phyloP scores from a whole-genome alignment of 75 land plant genomes.

The Pseudotsuga menziesii region DNA sequence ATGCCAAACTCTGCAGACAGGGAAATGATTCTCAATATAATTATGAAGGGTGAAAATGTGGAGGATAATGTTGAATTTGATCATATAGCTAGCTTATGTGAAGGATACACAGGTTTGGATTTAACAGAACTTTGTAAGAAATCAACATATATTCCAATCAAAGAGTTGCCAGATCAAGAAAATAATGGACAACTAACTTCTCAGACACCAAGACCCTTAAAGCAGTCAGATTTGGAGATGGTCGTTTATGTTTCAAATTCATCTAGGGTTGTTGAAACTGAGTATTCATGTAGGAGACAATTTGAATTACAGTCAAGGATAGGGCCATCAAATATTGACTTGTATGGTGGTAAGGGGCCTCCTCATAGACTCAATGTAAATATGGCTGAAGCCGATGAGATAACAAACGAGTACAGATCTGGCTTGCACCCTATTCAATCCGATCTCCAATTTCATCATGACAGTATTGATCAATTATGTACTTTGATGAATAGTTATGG shows the following conservation, averaged over 20 bases:
- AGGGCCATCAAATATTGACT: not conserved
- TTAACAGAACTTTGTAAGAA: slow-evolving; percentile 49
- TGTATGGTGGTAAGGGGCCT: too few species aligned
- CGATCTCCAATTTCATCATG: too few species aligned
- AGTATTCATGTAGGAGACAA: slow-evolving; percentile 16
- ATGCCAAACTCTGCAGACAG: slow-evolving; percentile 41
- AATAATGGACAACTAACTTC: slow-evolving; percentile 12
- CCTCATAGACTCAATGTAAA: too few species aligned
- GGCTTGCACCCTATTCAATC: too few species aligned
- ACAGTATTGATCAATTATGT: too few species aligned
- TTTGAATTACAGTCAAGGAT: not conserved
- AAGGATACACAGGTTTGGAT: slow-evolving; percentile 51
- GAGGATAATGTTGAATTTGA: slow-evolving; percentile 36
- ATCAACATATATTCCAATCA: slow-evolving; percentile 51
- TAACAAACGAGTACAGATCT: too few species aligned
- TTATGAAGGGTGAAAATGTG: slow-evolving; percentile 43
- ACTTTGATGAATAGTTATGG: too few species aligned
- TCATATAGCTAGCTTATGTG: slow-evolving; percentile 33
- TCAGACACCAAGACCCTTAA: slow-evolving; percentile 24
- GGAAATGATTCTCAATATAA: slow-evolving; percentile 37
- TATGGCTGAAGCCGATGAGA: too few species aligned
- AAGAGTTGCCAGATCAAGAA: slow-evolving; percentile 37
- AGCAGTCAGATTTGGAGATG: slow-evolving; percentile 29
- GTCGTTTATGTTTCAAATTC: slow-evolving; percentile 21
- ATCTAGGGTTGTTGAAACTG: slow-evolving; percentile 20